phyloP scores from a whole-genome alignment of 805 yeast genomes.

The Monosporozyma solicola region DNA sequence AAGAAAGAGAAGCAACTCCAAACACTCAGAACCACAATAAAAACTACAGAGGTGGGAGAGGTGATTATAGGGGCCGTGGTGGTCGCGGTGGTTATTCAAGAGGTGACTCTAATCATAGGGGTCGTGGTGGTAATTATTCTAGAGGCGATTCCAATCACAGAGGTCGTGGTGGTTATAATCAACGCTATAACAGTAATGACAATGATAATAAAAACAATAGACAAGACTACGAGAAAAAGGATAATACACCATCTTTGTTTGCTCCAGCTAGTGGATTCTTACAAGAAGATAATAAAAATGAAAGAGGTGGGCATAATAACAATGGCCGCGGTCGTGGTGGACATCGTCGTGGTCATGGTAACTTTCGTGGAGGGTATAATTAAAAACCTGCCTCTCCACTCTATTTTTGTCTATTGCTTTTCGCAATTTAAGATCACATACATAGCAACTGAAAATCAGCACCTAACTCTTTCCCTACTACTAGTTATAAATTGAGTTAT shows the following conservation, averaged over 20 bases:
- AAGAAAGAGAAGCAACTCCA: background rate
- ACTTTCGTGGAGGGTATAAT: constrained; percentile 12
- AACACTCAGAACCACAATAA: background rate
- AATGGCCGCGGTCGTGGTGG: constrained; percentile 9
- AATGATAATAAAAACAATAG: constrained; percentile 2
- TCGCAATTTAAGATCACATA: background rate
- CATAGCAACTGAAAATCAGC: background rate
- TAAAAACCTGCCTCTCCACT: background rate
- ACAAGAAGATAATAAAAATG: constrained; percentile 9
- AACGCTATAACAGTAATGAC: constrained; percentile 1
- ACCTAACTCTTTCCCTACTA: background rate
- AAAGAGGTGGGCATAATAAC: constrained; percentile 13
- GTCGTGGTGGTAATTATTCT: constrained; percentile 5
- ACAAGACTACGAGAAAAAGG: constrained; percentile 1
- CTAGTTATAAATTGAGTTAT: background rate
- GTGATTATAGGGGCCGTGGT: constrained; percentile 3
- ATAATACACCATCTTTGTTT: constrained; percentile 21
- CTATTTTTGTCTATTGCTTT: background rate
- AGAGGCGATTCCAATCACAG: constrained; percentile 3
- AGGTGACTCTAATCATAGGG: constrained; percentile 3
- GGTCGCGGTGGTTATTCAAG: constrained; percentile 5
- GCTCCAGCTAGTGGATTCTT: constrained; percentile 30
- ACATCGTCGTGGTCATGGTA: constrained; percentile 14
- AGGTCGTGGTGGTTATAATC: constrained; percentile 8
- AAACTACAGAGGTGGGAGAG: constrained; percentile 1